Percentiles rank a stretch among this genome's conserved stretches.
These are phyloP conservation scores for Skeletonema marinoi DNA, from an alignment of 108 stramenopile genomes.

Conservation along the genomic window DNA sequence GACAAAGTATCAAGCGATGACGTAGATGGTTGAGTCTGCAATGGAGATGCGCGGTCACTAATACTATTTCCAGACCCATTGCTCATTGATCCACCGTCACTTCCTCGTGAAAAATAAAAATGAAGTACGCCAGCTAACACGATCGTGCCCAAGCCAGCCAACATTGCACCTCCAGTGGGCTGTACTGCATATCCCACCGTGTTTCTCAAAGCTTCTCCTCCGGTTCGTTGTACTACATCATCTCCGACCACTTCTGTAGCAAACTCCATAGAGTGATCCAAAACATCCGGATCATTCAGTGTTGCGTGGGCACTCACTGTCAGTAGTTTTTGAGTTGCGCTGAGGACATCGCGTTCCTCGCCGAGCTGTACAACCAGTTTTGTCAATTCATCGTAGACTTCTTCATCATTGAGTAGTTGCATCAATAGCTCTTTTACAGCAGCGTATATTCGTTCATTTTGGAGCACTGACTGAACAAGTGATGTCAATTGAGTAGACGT, in stretches of 20 bases:
- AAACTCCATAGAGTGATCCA: slow-evolving; percentile 91
- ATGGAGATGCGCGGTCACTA: neutral
- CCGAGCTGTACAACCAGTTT: slow-evolving; percentile 67
- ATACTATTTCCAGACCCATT: neutral
- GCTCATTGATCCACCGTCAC: neutral
- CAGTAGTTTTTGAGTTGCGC: slow-evolving; percentile 68
- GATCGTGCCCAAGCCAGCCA: slow-evolving; percentile 31
- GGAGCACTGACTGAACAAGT: slow-evolving; percentile 66
- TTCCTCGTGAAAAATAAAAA: slow-evolving; percentile 34
- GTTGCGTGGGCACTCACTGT: slow-evolving; percentile 80
- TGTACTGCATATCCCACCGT: slow-evolving; percentile 83
- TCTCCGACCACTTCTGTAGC: slow-evolving; percentile 89
- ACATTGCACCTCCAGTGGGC: slow-evolving; percentile 50
- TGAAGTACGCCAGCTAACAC: slow-evolving; percentile 35
- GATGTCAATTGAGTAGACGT: slow-evolving; percentile 72
- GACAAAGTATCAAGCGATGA: neutral
- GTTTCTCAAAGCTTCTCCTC: slow-evolving; percentile 85
- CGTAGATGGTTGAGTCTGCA: neutral
- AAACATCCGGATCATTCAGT: slow-evolving; percentile 84
- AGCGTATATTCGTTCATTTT: slow-evolving; percentile 66
- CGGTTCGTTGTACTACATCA: slow-evolving; percentile 84
- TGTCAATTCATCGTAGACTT: slow-evolving; percentile 74
- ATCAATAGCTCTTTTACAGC: slow-evolving; percentile 64
- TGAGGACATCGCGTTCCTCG: slow-evolving; percentile 57
- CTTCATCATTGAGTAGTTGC: slow-evolving; percentile 72